These are phyloP conservation scores for Talaromyces nanjingensis DNA, from an alignment of 495 filamentous ascomycete species.

Conservation along the genomic window DNA sequence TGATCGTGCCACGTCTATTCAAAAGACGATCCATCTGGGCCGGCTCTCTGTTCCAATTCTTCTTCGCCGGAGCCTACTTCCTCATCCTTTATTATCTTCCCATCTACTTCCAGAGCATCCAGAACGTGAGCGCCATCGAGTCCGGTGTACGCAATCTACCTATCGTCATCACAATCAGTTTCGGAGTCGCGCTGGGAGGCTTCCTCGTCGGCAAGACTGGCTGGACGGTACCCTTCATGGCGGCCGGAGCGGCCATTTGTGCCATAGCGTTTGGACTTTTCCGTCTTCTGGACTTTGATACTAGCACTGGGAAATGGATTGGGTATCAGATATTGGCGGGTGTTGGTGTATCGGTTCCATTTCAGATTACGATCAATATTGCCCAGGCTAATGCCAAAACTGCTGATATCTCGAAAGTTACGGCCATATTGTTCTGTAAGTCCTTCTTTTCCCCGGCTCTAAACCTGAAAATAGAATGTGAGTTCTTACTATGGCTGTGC, in stretches of 20 bases:
- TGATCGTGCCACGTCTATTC: slow-evolving; percentile 33
- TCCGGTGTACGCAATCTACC: slow-evolving; percentile 49
- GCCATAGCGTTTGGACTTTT: slow-evolving; percentile 43
- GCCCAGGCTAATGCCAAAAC: slow-evolving; percentile 12
- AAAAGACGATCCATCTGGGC: slow-evolving; percentile 33
- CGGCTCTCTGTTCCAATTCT: slow-evolving; percentile 25
- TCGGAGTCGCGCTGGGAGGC: slow-evolving; percentile 26
- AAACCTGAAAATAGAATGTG: background rate
- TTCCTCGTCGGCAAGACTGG: slow-evolving; percentile 23
- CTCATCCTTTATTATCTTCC: slow-evolving; percentile 52
- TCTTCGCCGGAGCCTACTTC: slow-evolving; percentile 38
- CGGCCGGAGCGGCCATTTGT: slow-evolving; percentile 19
- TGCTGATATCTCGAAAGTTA: slow-evolving; percentile 12
- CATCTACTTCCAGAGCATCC: slow-evolving; percentile 55
- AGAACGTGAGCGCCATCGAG: slow-evolving; percentile 32
- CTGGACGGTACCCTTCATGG: slow-evolving; percentile 28
- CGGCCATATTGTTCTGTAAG: slow-evolving; percentile 3
- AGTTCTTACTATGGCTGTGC: background rate
- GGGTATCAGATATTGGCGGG: slow-evolving; percentile 52
- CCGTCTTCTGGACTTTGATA: slow-evolving; percentile 37
- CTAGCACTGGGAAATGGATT: slow-evolving; percentile 40
- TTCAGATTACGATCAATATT: slow-evolving; percentile 9
- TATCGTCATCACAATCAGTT: slow-evolving; percentile 32
- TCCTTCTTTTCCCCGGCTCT: background rate
- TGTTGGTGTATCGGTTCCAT: slow-evolving; percentile 23